Evolutionary conservation across 192 early-diverging fungal genomes (phyloP), one percentile per base, ranked within the genome.

Genomic region (Powellomyces hirtus): DNA sequence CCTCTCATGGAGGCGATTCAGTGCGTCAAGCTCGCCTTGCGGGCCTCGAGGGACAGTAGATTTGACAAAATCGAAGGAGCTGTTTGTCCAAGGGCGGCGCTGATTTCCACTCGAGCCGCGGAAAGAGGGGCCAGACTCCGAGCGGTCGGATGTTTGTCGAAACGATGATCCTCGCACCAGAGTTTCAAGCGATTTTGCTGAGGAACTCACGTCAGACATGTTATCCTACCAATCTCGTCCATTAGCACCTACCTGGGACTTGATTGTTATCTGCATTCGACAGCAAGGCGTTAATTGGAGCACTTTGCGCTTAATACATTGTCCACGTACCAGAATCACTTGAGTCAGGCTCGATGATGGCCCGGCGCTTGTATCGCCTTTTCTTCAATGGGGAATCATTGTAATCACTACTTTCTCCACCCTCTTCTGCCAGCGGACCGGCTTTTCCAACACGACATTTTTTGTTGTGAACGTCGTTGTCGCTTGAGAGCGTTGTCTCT

Each of bases 1-100:
- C 2, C 55, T 22, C 33, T 57, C 55, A 18, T 57, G 55, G 33
- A 57, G 55, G 26, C 55, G 27, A 35, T 57, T 57, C 24, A 57
- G 34, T 30, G 55, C 55, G 24, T 29, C 55, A 14, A 57, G 24
- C 7, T 29, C 26, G 1, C 3, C 55, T 33, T 57, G 55, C 4
- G 29, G 30, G 2, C 16, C 26, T 35, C 20, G 20, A n/a, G 55
- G 6, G 55, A 35, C 18, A 10, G 18, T 29, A 31, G 7, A 6
- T 29, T 29, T 2, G 7, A 18, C 30, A 35, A 57, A 57, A 5
- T 22, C 55, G 29, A 57, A 57, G 4, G 55, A 31, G 55, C 33
- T 31, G 34, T 29, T 6, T 29, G 18, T 57, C 34, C 55, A 33
- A 18, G 34, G 55, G 4, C 29, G 55, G 16, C 55, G 30, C 4